These are phyloP conservation scores for Amoeboaphelidium protococcarum DNA, from an alignment of 371 early-diverging fungal species.

Conservation along the genomic window DNA sequence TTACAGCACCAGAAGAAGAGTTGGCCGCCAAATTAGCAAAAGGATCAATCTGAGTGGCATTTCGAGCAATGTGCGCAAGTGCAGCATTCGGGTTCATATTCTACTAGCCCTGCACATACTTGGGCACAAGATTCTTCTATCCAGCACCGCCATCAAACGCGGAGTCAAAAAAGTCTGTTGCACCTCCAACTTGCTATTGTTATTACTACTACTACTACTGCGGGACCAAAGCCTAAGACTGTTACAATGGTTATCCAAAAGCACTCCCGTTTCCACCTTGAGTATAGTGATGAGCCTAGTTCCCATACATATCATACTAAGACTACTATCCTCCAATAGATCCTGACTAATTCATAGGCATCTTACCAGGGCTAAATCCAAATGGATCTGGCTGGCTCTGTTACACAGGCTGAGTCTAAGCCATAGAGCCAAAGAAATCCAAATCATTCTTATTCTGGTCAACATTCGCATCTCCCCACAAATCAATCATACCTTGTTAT, in stretches of 20 bases:
- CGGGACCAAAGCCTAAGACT: neutral
- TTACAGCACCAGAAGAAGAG: neutral
- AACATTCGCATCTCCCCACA: neutral
- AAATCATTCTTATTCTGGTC: neutral
- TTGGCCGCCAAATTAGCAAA: constrained; percentile 18
- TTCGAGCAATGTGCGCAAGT: constrained; percentile 1
- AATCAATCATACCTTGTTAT: constrained; percentile 1
- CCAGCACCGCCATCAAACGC: neutral
- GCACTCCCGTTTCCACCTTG: neutral
- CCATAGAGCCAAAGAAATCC: neutral
- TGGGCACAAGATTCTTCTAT: neutral
- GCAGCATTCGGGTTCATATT: neutral
- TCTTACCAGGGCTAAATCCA: too few species aligned
- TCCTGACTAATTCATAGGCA: too few species aligned
- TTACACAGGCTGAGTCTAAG: neutral
- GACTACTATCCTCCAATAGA: too few species aligned
- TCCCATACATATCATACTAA: too few species aligned
- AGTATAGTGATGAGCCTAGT: neutral
- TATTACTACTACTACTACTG: neutral
- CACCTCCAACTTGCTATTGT: neutral
- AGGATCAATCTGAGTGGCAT: constrained; percentile 21
- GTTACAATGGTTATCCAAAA: neutral
- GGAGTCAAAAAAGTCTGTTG: neutral
- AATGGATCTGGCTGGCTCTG: neutral
- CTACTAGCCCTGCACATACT: neutral